Base-by-base conservation (phyloP, 129 eudicot species). In the Smallanthus sonchifolius region DNA sequence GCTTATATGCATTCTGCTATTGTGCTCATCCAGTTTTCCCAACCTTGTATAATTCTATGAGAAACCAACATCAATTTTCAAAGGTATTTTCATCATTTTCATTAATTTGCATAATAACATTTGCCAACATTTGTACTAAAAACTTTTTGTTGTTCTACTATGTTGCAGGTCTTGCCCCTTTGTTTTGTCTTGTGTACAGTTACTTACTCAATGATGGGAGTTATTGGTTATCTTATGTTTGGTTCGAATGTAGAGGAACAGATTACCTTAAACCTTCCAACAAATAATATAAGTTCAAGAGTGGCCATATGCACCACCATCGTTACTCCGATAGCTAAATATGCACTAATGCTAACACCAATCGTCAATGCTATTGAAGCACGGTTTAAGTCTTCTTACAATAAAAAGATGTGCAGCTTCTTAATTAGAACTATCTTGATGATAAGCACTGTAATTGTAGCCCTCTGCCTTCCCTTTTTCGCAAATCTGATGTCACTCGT, bases 11-110 rank as follows among this genome's bases (percentile, higher is more conserved):
- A 13, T 89, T 89, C 48, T 92, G 98, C 65, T 92, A 85, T 32
- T 92, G 98, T 52, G 94, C 94, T 62, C 98, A 89, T 83, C 98
- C 98, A 3, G 94, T 89, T 76, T 92, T 92, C 61, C 96, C 98
- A 17, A 85, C 94, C 15, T 69, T 92, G 1, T 92, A 92, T 75
- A 80, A 84, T 77, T 92, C 98, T 20, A 92, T 85, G 98, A 80
- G 80, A 78, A 86, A 82, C 68, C 85, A 77, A 75, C 73, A 56
- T 40, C 82, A 92, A 49, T 92, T 92, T 79, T 80, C 94, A 17
- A 78, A 79, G 95, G 98, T 92, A 32, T 20, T 28, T 47, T 8
- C 0, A 47, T 47, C 57, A 24, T 54, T 7, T 17, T 54, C 17
- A 6, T 6, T 17, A 16, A 6, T 17, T 3, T 60, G 19, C 45